Conservation (phyloP, 2,329 filamentous ascomycete genomes). For the Tolypocladium album region DNA sequence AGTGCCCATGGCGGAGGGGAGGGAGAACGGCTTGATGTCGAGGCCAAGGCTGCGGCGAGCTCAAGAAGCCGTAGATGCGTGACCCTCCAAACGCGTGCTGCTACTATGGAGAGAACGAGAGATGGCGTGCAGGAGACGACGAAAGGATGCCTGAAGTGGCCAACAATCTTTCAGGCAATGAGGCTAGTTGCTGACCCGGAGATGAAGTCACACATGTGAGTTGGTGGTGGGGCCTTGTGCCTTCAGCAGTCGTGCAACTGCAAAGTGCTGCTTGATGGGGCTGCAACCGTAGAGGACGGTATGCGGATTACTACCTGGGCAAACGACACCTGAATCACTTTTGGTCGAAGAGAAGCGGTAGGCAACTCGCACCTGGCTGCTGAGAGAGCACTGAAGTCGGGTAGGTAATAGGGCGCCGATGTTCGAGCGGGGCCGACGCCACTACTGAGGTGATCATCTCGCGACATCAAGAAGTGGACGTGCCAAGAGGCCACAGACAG, state of each 20-base stretch:
- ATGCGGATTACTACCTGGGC: neutral
- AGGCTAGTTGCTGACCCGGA: neutral
- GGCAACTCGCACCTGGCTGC: neutral
- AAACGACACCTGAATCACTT: neutral
- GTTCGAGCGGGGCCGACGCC: neutral
- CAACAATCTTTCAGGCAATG: neutral
- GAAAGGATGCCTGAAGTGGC: neutral
- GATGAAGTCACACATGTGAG: neutral
- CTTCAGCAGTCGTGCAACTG: neutral
- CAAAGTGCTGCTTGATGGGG: neutral
- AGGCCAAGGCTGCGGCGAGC: neutral
- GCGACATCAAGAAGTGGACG: too few species aligned
- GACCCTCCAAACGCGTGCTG: neutral
- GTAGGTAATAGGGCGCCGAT: neutral
- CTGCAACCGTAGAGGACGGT: neutral
- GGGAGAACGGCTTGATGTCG: neutral
- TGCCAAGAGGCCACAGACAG: neutral
- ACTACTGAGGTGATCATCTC: neutral
- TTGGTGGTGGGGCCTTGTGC: neutral
- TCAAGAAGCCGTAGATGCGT: neutral
- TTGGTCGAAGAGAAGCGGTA: neutral
- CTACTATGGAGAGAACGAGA: neutral
- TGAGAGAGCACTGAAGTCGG: neutral
- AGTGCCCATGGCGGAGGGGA: constrained; percentile 29
- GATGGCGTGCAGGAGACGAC: neutral